Percentiles rank a stretch among this genome's conserved stretches.
Conservation (phyloP, 1,284 basidiomycete species). For the Ustilago curta region DNA sequence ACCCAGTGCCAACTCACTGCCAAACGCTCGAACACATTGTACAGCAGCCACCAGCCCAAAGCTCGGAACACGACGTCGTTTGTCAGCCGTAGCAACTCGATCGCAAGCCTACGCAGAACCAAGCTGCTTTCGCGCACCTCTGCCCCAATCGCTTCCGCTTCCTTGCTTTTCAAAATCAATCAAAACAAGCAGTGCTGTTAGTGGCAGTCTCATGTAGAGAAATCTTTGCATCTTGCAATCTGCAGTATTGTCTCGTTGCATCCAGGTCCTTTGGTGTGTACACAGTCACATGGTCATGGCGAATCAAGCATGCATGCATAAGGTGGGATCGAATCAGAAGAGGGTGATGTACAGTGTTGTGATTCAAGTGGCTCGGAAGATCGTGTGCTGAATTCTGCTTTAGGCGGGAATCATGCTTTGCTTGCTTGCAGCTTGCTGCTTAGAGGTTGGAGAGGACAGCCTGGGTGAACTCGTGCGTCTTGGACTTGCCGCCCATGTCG, state of each 20-base stretch:
- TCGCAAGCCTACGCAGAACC: slow-evolving; percentile 25
- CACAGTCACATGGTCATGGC: slow-evolving; percentile 20
- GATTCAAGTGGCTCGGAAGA: slow-evolving; percentile 5
- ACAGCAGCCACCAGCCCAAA: no score
- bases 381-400: neutral
- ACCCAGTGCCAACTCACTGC: neutral
- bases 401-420: neutral
- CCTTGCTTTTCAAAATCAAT: slow-evolving; percentile 13
- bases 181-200: neutral
- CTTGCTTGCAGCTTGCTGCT: neutral
- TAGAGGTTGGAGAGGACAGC: slow-evolving; percentile 65
- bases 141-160: slow-evolving; percentile 24
- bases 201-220: neutral
- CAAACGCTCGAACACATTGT: neutral
- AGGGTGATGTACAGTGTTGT: slow-evolving; percentile 42
- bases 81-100: neutral
- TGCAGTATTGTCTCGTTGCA: neutral
- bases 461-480: slow-evolving; percentile 68
- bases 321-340: slow-evolving; percentile 18
- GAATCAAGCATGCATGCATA: slow-evolving; percentile 47
- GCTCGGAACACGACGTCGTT: neutral
- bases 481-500: slow-evolving; percentile 84
- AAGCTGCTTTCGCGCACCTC: slow-evolving; percentile 32
- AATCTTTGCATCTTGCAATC: neutral
- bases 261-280: neutral